Evolutionary conservation across 352 stramenopile species (phyloP), one percentile per base, ranked within the genome.

Genomic region (Elongisporangium undulatum): DNA sequence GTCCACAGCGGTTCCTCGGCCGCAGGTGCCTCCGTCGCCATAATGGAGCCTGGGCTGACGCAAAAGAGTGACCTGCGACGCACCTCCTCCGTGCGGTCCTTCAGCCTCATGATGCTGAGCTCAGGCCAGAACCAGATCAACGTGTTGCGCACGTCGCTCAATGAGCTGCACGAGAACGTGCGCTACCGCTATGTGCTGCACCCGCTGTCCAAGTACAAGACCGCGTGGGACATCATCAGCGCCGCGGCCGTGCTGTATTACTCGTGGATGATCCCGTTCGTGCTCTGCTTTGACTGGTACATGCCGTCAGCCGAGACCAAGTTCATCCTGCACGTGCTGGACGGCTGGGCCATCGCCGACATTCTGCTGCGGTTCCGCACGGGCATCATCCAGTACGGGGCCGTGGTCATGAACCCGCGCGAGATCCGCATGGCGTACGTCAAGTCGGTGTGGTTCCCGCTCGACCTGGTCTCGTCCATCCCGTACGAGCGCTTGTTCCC

Each of bases 251-350:
- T 89, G n/a, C 64, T 87, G 22, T 87, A 80, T 66, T 89, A 89
- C 68, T 86, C 76, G 59, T 89, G 79, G 77, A 82, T 87, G 53
- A 78, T 87, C 29, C 77, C 79, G 8, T 84, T 87, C 63, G 82
- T 86, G 77, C 60, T 89, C 22, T 78, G 77, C 53, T 89, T 87
- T 48, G 75, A 86, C n/a, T 89, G 75, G 75, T 87, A 85, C 26
- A 61, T 51, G n/a, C 65, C 65, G 15, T 63, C 68, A 0, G 20
- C 55, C 4, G 17, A 34, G 9, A 76, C 69, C 17, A 75, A 56
- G 0, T 55, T 71, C 13, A 65, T 85, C 19, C 69, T 88, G 63
- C 72, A 75, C 48, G 60, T 82, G 15, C 56, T 88, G 12, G 75
- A 87, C 64, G 62, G 62, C 15, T 86, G 67, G 75, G 73, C 72